These are phyloP conservation scores for Gracilariopsis chorda DNA, from an alignment of 23 red algal genomes.

Conservation along the genomic window DNA sequence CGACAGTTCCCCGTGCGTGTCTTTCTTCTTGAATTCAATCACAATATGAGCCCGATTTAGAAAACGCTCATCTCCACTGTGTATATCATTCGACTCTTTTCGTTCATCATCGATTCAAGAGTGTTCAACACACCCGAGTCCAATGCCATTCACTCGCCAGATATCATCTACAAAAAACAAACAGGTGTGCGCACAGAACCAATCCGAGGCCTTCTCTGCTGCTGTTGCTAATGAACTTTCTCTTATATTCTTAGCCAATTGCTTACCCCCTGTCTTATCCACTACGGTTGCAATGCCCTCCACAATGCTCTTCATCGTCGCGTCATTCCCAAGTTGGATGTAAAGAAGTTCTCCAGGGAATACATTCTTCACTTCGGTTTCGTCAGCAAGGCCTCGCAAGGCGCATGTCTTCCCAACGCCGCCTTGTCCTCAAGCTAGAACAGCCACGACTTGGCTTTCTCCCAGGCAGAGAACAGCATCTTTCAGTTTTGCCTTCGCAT, in stretches of 20 bases:
- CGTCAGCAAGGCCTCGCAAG: neutral
- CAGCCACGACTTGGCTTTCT: neutral
- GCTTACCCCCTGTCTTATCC: neutral
- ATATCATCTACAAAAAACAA: too few relatives aligned
- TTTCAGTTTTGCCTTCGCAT: neutral
- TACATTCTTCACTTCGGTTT: neutral
- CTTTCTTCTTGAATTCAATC: neutral
- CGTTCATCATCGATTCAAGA: neutral
- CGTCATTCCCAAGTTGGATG: neutral
- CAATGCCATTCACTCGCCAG: neutral
- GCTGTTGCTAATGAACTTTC: too few relatives aligned
- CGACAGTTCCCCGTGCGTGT: neutral
- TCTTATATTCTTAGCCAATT: too few relatives aligned
- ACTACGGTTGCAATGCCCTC: neutral
- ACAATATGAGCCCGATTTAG: neutral
- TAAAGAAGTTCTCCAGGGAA: neutral
- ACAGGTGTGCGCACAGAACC: too few relatives aligned
- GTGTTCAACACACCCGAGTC: neutral
- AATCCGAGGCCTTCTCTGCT: too few relatives aligned
- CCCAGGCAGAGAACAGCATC: neutral
- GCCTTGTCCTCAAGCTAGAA: neutral
- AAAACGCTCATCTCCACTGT: neutral
- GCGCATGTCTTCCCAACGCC: neutral
- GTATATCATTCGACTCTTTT: neutral
- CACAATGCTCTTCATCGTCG: neutral